Evolutionary conservation across 371 early-diverging fungal genomes (phyloP).

Genomic region (Rhizopus stolonifer): DNA sequence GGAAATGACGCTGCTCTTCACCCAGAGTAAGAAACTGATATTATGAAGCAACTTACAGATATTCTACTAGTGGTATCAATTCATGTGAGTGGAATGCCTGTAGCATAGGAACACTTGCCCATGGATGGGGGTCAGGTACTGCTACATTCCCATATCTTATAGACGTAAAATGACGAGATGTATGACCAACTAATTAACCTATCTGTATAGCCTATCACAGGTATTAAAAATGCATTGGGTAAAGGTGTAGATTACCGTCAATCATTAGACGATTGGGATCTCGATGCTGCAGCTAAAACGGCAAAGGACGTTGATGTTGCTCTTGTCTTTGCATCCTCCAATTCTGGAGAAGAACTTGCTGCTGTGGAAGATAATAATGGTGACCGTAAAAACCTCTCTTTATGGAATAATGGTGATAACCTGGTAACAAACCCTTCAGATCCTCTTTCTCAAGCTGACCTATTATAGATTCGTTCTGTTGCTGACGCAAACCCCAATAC

Average conservation of each 20-base stretch:
- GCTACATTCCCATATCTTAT: constrained; percentile 56
- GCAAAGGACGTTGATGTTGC: constrained; percentile 49
- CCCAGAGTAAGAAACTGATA: constrained; percentile 23
- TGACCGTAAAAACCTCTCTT: constrained; percentile 52
- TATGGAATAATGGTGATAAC: constrained; percentile 57
- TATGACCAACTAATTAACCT: no score
- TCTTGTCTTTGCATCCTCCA: constrained; percentile 53
- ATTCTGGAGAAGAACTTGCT: constrained; percentile 55
- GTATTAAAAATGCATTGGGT: constrained; percentile 35
- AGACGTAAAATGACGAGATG: no score
- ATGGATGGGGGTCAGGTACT: constrained; percentile 66
- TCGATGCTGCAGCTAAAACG: constrained; percentile 22
- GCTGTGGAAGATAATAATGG: constrained; percentile 42
- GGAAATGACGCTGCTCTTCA: constrained; percentile 51
- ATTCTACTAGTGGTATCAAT: constrained; percentile 9
- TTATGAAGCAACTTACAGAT: neutral
- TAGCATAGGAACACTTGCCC: constrained; percentile 51
- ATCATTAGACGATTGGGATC: constrained; percentile 35
- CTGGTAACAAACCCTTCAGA: constrained; percentile 31
- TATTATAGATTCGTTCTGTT: constrained; percentile 42
- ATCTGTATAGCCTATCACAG: constrained; percentile 21
- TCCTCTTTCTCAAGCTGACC: no score
- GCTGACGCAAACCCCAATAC: constrained; percentile 51
- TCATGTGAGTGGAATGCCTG: constrained; percentile 25
- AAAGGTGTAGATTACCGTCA: constrained; percentile 24